These are phyloP conservation scores for Trichoderma sp. DNA, from an alignment of 2,329 filamentous ascomycete genomes.

Conservation along the genomic window DNA sequence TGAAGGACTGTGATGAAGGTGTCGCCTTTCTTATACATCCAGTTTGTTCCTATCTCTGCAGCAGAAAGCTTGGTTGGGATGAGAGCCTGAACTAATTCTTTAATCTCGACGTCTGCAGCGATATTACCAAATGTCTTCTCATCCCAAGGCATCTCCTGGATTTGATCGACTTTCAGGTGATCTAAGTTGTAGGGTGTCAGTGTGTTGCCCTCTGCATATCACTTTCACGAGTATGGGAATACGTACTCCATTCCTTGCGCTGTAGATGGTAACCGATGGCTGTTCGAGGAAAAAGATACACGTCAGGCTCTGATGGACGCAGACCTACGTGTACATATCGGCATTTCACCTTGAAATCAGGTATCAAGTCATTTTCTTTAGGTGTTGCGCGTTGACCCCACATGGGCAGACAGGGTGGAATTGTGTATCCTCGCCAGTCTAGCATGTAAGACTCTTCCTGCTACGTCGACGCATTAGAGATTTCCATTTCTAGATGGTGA, in stretches of 20 bases:
- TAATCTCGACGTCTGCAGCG: neutral
- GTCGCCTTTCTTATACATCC: conserved; percentile 47
- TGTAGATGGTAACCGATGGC: neutral
- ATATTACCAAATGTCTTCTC: neutral
- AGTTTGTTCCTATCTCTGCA: conserved; percentile 32
- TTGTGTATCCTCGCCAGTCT: neutral
- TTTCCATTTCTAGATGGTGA: too few relatives aligned
- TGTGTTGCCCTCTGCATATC: neutral
- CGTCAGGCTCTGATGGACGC: neutral
- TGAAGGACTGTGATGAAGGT: conserved; percentile 49
- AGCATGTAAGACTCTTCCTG: neutral
- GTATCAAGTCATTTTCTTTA: neutral
- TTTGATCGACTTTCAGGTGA: neutral
- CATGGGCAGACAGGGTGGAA: neutral
- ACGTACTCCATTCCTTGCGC: neutral
- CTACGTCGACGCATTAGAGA: neutral
- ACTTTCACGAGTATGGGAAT: neutral
- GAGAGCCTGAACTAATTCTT: neutral
- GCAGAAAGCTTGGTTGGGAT: conserved; percentile 24
- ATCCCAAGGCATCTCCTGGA: neutral
- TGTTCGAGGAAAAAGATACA: neutral
- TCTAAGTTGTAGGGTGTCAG: neutral
- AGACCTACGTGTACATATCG: neutral
- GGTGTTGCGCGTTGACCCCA: rapidly evolving
- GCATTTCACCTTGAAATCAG: neutral